Conservation (phyloP, 2,329 filamentous ascomycete species). For the Penicillium sp. region DNA sequence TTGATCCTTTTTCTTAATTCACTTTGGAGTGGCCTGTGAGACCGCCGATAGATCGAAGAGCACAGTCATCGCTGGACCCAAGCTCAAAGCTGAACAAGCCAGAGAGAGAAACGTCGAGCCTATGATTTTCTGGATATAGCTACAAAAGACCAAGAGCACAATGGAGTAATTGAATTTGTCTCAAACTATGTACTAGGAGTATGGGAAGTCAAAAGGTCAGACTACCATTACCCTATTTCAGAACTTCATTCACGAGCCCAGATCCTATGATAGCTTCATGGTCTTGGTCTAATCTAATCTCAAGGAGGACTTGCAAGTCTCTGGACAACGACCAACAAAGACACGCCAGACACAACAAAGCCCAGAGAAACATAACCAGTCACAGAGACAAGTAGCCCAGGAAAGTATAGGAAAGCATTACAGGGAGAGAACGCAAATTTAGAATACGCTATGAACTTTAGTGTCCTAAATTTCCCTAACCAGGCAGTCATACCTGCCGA, state of each 20-base stretch:
- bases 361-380: neutral
- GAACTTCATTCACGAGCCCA: neutral
- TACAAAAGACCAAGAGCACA: neutral
- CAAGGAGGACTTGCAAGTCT: too few species aligned
- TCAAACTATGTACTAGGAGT: neutral
- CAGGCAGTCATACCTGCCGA: neutral
- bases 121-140: neutral
- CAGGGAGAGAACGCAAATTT: neutral
- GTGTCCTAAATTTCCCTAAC: neutral
- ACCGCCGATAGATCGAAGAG: too few species aligned
- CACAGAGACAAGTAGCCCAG: neutral
- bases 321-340: too few species aligned
- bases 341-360: neutral
- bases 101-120: neutral
- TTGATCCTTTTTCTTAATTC: too few species aligned
- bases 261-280: too few species aligned
- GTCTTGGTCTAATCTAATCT: too few species aligned
- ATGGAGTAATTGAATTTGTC: neutral
- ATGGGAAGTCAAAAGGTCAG: neutral
- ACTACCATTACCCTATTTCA: neutral
- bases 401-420: neutral
- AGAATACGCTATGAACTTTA: neutral
- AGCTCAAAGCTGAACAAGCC: neutral
- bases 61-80: too few species aligned
- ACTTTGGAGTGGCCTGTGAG: too few species aligned